Percentiles rank a stretch among this genome's conserved stretches.
Evolutionary conservation across 768 basidiomycete species (phyloP).

Genomic region (Trametes sanguinea): DNA sequence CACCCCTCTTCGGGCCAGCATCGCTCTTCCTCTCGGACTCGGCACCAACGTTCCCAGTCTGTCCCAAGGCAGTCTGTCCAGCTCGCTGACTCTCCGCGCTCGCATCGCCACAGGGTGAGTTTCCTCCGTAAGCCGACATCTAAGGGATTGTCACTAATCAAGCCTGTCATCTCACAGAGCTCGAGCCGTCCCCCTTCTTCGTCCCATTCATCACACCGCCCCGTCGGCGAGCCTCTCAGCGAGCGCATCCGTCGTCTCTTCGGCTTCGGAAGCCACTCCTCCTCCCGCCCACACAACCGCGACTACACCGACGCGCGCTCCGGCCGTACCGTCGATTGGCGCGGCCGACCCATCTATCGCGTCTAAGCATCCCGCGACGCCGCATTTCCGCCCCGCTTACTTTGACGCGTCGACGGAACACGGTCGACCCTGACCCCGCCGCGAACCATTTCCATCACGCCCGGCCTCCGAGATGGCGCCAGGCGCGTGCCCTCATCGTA

Average conservation of each 20-base stretch:
- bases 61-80: constrained; percentile 10
- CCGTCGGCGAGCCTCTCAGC: constrained; percentile 28
- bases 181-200: constrained; percentile 9
- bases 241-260: constrained; percentile 44
- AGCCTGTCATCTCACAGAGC: constrained; percentile 10
- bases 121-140: not conserved
- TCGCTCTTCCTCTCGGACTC: constrained; percentile 25
- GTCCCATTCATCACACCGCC: constrained; percentile 15
- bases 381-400: constrained; percentile 3
- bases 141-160: not conserved
- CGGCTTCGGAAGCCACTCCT: constrained; percentile 32
- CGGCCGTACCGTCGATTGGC: constrained; percentile 47
- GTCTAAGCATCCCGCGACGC: constrained; percentile 21
- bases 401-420: too few species aligned
- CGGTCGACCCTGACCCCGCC: too few species aligned
- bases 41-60: constrained; percentile 23
- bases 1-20: constrained; percentile 17
- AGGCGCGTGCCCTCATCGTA: constrained; percentile 7
- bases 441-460: too few species aligned
- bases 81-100: constrained; percentile 4
- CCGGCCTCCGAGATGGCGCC: constrained; percentile 2
- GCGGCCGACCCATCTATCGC: constrained; percentile 56
- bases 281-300: constrained; percentile 9
- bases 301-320: constrained; percentile 31
- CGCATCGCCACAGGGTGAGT: constrained; percentile 20